phyloP scores from a whole-genome alignment of 2,329 filamentous ascomycete genomes.

The Aspergillus caelatus region DNA sequence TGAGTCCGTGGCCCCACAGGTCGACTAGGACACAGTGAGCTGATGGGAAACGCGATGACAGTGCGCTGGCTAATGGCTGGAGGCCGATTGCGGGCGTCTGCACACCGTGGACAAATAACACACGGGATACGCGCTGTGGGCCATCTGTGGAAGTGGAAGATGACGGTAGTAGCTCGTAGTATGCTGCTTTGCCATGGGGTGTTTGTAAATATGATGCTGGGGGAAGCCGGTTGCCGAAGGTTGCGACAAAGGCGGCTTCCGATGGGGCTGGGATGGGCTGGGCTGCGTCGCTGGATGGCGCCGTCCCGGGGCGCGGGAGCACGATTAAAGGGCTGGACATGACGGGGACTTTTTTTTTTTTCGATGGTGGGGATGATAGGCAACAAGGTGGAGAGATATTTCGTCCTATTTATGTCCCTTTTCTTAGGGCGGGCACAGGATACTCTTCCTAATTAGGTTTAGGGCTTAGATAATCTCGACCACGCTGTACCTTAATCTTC shows the following conservation, averaged over 20 bases:
- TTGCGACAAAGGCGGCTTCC: constrained; percentile 25
- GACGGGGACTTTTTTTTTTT: neutral
- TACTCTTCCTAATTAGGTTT: too few relatives aligned
- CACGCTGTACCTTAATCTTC: too few relatives aligned
- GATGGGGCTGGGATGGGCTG: constrained; percentile 25
- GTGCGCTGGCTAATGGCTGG: constrained; percentile 42
- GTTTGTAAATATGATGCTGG: constrained; percentile 26
- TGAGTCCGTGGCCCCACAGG: constrained; percentile 59
- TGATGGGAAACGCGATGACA: constrained; percentile 40
- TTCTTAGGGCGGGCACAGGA: too few relatives aligned
- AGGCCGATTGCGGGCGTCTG: constrained; percentile 56
- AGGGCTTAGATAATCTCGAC: too few relatives aligned
- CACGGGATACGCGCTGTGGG: constrained; percentile 20
- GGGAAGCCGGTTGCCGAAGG: constrained; percentile 27
- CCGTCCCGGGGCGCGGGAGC: constrained; percentile 24
- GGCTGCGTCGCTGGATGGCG: neutral
- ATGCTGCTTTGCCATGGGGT: constrained; percentile 19
- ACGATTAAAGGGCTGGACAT: constrained; percentile 20
- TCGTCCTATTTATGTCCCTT: too few relatives aligned
- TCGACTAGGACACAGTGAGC: constrained; percentile 51
- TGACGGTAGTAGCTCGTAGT: constrained; percentile 20
- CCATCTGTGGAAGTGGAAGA: neutral
- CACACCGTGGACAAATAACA: constrained; percentile 55
- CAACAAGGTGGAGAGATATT: too few relatives aligned
- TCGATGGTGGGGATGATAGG: neutral